Conservation (phyloP, 371 early-diverging fungal genomes). For the Apophysomyces trapeziformis region DNA sequence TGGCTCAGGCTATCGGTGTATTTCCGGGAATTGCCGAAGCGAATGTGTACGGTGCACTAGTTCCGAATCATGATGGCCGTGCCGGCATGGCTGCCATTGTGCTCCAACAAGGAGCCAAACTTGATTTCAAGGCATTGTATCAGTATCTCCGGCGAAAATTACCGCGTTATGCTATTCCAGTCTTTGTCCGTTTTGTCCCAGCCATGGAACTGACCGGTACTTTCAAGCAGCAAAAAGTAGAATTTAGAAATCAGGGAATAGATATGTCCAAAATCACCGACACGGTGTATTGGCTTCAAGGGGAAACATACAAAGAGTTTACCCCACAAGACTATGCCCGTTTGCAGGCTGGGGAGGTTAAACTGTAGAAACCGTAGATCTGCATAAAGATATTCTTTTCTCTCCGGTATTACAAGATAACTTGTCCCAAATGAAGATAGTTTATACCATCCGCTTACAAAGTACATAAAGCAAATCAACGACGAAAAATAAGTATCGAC, state of each 20-base stretch:
- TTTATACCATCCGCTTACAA: too few relatives aligned
- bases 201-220: conserved; percentile 59
- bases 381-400: too few relatives aligned
- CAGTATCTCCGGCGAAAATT: conserved; percentile 41
- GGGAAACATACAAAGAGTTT: background rate
- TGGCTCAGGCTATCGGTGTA: conserved; percentile 47
- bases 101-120: conserved; percentile 13
- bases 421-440: too few relatives aligned
- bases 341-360: background rate
- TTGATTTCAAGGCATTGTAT: conserved; percentile 43
- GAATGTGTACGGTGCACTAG: conserved; percentile 55
- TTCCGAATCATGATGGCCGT: conserved; percentile 67
- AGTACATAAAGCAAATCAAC: too few relatives aligned
- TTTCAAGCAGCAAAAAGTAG: conserved; percentile 61
- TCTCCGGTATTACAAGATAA: too few relatives aligned
- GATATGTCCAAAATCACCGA: conserved; percentile 32
- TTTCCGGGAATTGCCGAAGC: conserved; percentile 55
- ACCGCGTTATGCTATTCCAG: conserved; percentile 66
- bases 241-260: conserved; percentile 53
- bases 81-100: conserved; percentile 71
- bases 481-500: too few relatives aligned
- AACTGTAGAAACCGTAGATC: background rate
- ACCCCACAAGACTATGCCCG: conserved; percentile 1
- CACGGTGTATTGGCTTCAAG: background rate
- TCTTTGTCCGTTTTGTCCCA: conserved; percentile 58